Base-by-base conservation (phyloP, 495 filamentous ascomycete genomes). In the Hypoxylon rickii region DNA sequence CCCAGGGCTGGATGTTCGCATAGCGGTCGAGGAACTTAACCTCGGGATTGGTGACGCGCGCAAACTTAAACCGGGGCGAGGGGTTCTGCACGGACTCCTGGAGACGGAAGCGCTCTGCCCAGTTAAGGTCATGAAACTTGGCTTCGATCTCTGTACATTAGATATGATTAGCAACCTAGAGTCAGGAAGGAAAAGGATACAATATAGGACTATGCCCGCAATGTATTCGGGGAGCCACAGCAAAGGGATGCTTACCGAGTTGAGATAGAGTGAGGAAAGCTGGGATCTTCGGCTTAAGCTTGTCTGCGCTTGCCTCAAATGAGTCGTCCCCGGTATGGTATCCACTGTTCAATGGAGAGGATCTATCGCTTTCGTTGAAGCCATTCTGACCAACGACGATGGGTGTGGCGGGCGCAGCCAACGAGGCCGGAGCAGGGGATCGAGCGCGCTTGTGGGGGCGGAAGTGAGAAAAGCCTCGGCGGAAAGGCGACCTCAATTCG, bases 1-100 rank as follows among this genome's bases (percentile, higher is more conserved):
- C 83, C 85, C 85, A 97, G 0, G 92, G 89, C 51, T 90, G 86
- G 36, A 97, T 87, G 66, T 97, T 95, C 43, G 79, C 64, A 71
- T 96, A 96, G 26, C 92, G 82, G 71, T 96, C 91, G 43, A 89
- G 80, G 59, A 69, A 42, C 70, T 74, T 67, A 52, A 68, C 53
- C 39, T 79, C 86, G 69, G 55, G 76, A 54, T 44, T 81, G 67
- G 53, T 76, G 68, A 65, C 55, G 56, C 65, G 87, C 70, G 61
- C 85, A 75, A 51, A 86, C 73, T 78, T 78, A 82, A 71, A 77
- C 56, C 59, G 79, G 69, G 63, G 76, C 13, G 61, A 78, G 45
- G 69, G 77, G 40, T 72, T 58, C 34, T 71, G 63, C 3, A 64
- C 50, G 42, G 78, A 73, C 41, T 79, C 68, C 12, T 72, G 61